These are phyloP conservation scores for Yamadazyma insecticola DNA, from an alignment of 805 yeast species.

Conservation along the genomic window DNA sequence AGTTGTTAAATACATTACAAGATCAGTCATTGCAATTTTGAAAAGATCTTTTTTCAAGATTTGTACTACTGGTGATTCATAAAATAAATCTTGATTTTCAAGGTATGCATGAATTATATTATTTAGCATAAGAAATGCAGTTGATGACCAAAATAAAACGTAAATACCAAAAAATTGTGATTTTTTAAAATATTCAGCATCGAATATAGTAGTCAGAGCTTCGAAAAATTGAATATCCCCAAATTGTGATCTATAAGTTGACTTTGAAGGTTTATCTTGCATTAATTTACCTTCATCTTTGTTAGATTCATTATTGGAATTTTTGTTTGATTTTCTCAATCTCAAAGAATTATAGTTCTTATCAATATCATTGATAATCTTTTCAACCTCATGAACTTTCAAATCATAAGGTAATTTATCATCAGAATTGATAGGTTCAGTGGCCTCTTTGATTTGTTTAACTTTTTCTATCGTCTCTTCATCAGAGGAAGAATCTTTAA, in stretches of 20 bases:
- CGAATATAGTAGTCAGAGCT: constrained; percentile 46
- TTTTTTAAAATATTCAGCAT: constrained; percentile 39
- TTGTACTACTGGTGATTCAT: constrained; percentile 49
- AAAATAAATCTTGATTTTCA: constrained; percentile 37
- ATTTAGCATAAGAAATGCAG: constrained; percentile 51
- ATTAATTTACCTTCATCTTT: constrained; percentile 9
- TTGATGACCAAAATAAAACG: constrained; percentile 72
- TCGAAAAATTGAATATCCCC: constrained; percentile 48
- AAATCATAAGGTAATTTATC: background rate
- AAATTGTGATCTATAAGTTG: constrained; percentile 44
- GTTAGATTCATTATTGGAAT: constrained; percentile 1
- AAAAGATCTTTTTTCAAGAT: constrained; percentile 58
- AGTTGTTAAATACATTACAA: constrained; percentile 63
- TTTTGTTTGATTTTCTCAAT: constrained; percentile 2
- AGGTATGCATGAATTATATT: constrained; percentile 51
- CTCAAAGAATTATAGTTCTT: constrained; percentile 4
- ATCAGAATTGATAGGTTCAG: background rate
- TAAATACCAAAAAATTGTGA: constrained; percentile 73
- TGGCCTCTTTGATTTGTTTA: background rate
- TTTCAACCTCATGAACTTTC: constrained; percentile 5
- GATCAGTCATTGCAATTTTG: constrained; percentile 70
- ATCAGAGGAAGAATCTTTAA: constrained; percentile 3
- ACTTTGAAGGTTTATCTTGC: constrained; percentile 5
- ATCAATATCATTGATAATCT: constrained; percentile 9
- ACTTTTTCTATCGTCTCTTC: background rate